phyloP scores from a whole-genome alignment of 106 monocot genomes.

The Iris macrosiphon region DNA sequence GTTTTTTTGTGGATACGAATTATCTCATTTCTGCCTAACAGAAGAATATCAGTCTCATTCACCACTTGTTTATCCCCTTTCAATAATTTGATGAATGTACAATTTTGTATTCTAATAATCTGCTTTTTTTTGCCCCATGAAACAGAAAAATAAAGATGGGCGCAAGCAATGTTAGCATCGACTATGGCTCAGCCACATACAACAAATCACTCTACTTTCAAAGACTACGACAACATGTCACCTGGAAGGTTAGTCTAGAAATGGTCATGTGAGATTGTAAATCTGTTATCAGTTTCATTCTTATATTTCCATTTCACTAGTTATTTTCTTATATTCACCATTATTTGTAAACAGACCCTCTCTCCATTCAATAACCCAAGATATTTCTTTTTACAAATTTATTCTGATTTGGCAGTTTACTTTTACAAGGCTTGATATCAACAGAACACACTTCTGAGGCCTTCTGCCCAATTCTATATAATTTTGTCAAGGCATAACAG shows the following conservation, averaged over 20 bases:
- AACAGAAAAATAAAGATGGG: slow-evolving; percentile 79
- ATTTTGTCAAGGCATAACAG: too few species aligned
- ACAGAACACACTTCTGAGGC: too few species aligned
- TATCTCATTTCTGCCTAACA: too few species aligned
- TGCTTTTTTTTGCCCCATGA: not conserved
- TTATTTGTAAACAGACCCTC: not conserved
- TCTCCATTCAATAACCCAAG: not conserved
- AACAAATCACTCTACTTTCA: slow-evolving; percentile 18
- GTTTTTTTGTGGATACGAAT: too few species aligned
- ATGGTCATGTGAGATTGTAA: slow-evolving; percentile 1
- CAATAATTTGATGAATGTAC: too few species aligned
- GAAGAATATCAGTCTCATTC: too few species aligned
- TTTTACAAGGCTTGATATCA: slow-evolving; percentile 69
- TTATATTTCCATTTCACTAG: not conserved
- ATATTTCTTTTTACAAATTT: not conserved
- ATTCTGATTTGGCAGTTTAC: slow-evolving; percentile 53
- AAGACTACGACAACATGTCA: slow-evolving; percentile 36
- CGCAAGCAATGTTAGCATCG: slow-evolving; percentile 75
- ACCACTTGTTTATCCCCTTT: too few species aligned
- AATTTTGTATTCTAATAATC: too few species aligned
- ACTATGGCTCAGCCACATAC: slow-evolving; percentile 49
- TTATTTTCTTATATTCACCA: not conserved
- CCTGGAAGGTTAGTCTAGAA: slow-evolving; percentile 75
- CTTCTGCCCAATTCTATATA: too few species aligned
- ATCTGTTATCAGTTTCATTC: not conserved